Evolutionary conservation across 2,329 filamentous ascomycete genomes (phyloP).

Genomic region (Beauveria brongniartii): DNA sequence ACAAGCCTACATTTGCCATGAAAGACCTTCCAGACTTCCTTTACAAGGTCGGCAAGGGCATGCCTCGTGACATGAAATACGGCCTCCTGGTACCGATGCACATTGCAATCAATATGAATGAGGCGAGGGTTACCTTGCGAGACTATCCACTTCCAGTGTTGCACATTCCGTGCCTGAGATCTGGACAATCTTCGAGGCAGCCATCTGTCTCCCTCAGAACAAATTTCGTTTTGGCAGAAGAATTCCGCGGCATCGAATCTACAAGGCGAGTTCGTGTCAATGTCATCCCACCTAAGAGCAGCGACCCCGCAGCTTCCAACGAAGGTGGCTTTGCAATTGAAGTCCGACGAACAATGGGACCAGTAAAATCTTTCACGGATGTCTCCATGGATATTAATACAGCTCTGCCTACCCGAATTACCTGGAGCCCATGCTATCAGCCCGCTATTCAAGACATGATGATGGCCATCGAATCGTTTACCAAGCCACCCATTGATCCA

Average conservation of each 20-base stretch:
- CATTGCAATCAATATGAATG: conserved; percentile 81
- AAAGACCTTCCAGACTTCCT: conserved; percentile 76
- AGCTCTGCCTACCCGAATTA: conserved; percentile 81
- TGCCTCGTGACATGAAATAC: conserved; percentile 87
- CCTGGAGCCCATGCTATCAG: conserved; percentile 96
- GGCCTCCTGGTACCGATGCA: conserved; percentile 84
- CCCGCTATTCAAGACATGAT: conserved; percentile 99
- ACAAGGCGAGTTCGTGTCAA: conserved; percentile 73
- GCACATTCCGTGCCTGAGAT: conserved; percentile 77
- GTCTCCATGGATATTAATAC: conserved; percentile 91
- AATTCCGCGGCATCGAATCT: conserved; percentile 74
- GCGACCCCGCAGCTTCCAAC: conserved; percentile 45
- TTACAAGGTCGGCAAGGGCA: conserved; percentile 87
- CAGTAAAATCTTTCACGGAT: conserved; percentile 94
- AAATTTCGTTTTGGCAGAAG: conserved; percentile 93
- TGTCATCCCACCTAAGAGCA: conserved; percentile 62
- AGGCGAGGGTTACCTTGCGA: conserved; percentile 75
- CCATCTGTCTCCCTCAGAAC: conserved; percentile 78
- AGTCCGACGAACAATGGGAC: conserved; percentile 82
- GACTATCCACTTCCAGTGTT: conserved; percentile 91
- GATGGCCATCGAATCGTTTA: conserved; percentile 97
- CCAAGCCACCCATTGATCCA: conserved; percentile 86
- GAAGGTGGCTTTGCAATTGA: conserved; percentile 71
- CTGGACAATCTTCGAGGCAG: conserved; percentile 68
- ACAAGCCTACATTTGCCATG: conserved; percentile 88